Conservation (phyloP, 805 yeast species). For the Vanderwaltozyma yarrowii region DNA sequence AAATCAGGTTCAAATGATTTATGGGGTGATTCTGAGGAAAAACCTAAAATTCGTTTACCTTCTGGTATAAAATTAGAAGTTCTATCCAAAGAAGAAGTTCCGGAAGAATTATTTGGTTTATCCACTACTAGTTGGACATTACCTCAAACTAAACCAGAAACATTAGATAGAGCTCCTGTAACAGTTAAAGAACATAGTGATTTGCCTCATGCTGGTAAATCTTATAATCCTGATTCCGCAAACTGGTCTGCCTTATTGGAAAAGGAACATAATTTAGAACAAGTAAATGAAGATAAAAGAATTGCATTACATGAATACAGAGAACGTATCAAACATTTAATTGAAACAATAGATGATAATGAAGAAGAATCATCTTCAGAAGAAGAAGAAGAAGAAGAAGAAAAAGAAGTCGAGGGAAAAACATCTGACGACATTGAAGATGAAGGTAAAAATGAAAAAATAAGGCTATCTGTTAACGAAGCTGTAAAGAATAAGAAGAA, state of each 20-base stretch:
- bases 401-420: too few species aligned
- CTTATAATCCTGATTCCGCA: slow-evolving; percentile 77
- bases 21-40: slow-evolving; percentile 45
- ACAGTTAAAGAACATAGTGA: slow-evolving; percentile 39
- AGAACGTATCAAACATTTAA: slow-evolving; percentile 52
- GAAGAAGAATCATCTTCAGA: slow-evolving; percentile 38
- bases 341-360: slow-evolving; percentile 50
- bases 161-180: slow-evolving; percentile 44
- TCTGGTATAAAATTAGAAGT: slow-evolving; percentile 23
- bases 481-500: slow-evolving; percentile 62
- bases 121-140: slow-evolving; percentile 40
- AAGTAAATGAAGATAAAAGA: slow-evolving; percentile 55
- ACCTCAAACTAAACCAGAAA: slow-evolving; percentile 45
- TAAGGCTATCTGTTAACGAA: slow-evolving; percentile 57
- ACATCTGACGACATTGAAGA: slow-evolving; percentile 27
- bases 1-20: slow-evolving; percentile 48
- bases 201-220: slow-evolving; percentile 76
- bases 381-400: slow-evolving; percentile 30
- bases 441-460: slow-evolving; percentile 27
- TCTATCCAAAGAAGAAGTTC: slow-evolving; percentile 21
- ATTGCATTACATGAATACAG: slow-evolving; percentile 51
- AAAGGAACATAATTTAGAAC: slow-evolving; percentile 56
- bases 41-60: slow-evolving; percentile 12
- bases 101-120: slow-evolving; percentile 31
- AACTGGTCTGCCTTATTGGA: slow-evolving; percentile 70